phyloP scores from a whole-genome alignment of 768 basidiomycete genomes.

The Kwoniella sp. region DNA sequence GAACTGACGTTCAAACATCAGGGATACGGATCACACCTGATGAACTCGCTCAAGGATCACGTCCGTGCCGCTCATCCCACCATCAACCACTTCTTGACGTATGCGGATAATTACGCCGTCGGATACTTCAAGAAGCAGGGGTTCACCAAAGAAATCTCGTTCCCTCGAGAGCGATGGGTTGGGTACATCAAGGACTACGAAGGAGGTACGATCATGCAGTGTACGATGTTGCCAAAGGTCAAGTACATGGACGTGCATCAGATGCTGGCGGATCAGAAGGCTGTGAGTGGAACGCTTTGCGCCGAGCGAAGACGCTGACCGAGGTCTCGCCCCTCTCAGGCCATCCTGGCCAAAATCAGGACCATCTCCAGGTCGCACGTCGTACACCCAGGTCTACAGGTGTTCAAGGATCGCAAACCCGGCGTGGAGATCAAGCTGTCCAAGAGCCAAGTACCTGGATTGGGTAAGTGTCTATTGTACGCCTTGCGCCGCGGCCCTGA shows the following conservation, averaged over 20 bases:
- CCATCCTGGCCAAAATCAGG: constrained; percentile 81
- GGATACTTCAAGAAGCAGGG: constrained; percentile 99
- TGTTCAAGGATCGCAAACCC: constrained; percentile 63
- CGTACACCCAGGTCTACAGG: constrained; percentile 70
- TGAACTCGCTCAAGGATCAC: constrained; percentile 97
- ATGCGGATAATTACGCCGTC: constrained; percentile 98
- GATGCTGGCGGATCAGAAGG: constrained; percentile 74
- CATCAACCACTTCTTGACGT: constrained; percentile 93
- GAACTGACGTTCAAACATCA: constrained; percentile 42
- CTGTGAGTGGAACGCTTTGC: constrained; percentile 50
- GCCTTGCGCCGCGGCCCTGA: not conserved
- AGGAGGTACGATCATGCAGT: constrained; percentile 93
- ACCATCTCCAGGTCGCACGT: constrained; percentile 80
- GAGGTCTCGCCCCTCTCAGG: constrained; percentile 47
- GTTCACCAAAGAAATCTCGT: constrained; percentile 92
- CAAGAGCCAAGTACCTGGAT: constrained; percentile 77
- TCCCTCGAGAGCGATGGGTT: constrained; percentile 88
- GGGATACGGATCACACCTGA: constrained; percentile 97
- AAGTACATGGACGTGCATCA: constrained; percentile 78
- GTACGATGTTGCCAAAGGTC: constrained; percentile 86
- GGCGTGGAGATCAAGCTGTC: constrained; percentile 55
- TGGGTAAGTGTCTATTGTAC: constrained; percentile 58
- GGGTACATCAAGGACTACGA: constrained; percentile 99
- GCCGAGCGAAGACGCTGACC: not conserved
- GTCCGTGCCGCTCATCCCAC: constrained; percentile 74